A percentile compares a stretch with the other conserved stretches of the same genome.
phyloP scores from a whole-genome alignment of 139 green algal species.

The Pleodorina starrii region DNA sequence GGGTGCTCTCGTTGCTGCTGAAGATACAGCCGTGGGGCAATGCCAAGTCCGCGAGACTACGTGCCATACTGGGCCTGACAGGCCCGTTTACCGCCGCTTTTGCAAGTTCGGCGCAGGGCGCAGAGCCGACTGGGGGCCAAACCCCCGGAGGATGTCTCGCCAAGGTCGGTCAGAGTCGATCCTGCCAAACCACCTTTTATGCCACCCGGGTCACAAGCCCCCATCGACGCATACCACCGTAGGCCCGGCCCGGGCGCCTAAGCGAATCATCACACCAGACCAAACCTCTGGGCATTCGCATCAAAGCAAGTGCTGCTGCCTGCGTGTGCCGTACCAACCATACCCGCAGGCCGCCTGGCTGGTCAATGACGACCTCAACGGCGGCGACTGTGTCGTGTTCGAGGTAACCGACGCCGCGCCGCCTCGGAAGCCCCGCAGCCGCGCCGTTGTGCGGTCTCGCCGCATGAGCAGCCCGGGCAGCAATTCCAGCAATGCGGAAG shows the following conservation, averaged over 20 bases:
- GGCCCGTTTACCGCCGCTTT: background rate
- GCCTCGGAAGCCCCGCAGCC: background rate
- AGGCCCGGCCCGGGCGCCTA: no score
- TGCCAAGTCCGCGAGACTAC: background rate
- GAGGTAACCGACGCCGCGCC: background rate
- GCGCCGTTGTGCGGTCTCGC: background rate
- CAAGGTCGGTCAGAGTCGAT: no score
- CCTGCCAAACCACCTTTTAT: no score
- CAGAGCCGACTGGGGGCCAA: no score
- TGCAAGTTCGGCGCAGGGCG: background rate
- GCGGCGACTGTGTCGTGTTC: background rate
- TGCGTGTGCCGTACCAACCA: no score
- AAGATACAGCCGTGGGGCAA: slow-evolving; percentile 47
- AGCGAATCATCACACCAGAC: no score
- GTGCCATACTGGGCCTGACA: slow-evolving; percentile 3
- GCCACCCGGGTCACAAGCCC: no score
- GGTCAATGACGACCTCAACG: background rate
- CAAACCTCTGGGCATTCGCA: no score
- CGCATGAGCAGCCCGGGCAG: background rate
- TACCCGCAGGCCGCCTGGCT: background rate
- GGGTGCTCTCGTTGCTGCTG: background rate
- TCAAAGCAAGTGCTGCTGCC: no score
- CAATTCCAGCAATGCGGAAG: background rate
- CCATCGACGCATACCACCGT: no score
- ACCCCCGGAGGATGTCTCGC: no score